A percentile compares a stretch with the other conserved stretches of the same genome.
phyloP scores from a whole-genome alignment of 176 grass and related monocot genomes.

The Stipa capillata region DNA sequence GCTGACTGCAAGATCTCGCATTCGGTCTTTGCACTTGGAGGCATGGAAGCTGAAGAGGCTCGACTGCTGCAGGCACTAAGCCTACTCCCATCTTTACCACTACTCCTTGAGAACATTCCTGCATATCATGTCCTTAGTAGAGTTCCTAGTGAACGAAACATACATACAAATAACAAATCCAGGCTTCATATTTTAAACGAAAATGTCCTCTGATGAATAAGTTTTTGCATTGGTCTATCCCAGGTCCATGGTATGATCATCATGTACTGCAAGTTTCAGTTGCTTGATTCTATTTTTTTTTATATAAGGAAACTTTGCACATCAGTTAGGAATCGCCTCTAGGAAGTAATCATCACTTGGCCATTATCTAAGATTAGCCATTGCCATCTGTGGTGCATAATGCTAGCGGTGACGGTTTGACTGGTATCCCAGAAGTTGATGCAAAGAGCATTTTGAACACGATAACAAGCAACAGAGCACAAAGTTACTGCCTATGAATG shows the following conservation, averaged over 20 bases:
- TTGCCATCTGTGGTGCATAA: neutral
- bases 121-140: slow-evolving; percentile 8
- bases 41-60: slow-evolving; percentile 55
- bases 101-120: slow-evolving; percentile 51
- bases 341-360: neutral
- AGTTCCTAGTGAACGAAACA: neutral
- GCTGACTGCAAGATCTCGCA: slow-evolving; percentile 61
- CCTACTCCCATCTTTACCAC: slow-evolving; percentile 45
- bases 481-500: neutral
- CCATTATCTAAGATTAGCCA: neutral
- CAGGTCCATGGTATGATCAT: neutral
- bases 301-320: neutral
- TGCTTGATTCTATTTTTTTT: neutral
- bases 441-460: neutral
- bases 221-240: neutral
- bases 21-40: slow-evolving; percentile 36
- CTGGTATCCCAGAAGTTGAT: neutral
- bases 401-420: neutral
- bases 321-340: neutral
- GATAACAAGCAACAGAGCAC: neutral
- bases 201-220: neutral
- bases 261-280: neutral
- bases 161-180: neutral
- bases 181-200: neutral
- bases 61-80: slow-evolving; percentile 60